phyloP scores from a whole-genome alignment of 2,329 filamentous ascomycete species.

The Tolypocladium tundrense region DNA sequence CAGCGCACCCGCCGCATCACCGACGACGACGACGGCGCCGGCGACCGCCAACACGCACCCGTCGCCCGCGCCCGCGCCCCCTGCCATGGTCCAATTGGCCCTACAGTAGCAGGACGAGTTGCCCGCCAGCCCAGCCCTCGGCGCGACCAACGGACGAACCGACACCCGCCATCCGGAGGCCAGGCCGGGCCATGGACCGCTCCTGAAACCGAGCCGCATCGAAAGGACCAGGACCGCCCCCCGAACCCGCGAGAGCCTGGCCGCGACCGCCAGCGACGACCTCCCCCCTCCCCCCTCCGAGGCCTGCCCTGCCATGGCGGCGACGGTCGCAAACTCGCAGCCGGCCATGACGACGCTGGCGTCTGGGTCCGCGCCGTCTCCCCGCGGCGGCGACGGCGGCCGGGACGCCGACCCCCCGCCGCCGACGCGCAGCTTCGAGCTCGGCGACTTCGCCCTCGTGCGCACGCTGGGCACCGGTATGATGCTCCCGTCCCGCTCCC shows the following conservation, averaged over 20 bases:
- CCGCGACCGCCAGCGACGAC: not conserved
- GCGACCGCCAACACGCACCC: not conserved
- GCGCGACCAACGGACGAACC: not conserved
- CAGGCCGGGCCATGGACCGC: conserved; percentile 1
- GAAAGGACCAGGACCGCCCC: not conserved
- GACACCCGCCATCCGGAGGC: not conserved
- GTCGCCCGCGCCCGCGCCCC: not conserved
- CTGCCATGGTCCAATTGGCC: not conserved
- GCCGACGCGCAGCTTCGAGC: conserved; percentile 18
- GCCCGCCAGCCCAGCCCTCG: not conserved
- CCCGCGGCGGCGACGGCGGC: not conserved
- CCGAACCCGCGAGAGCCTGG: not conserved
- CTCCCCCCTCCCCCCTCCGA: not conserved
- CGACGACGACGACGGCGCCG: not conserved
- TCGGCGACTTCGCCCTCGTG: conserved; percentile 57
- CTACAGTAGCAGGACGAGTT: not conserved
- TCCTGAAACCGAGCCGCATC: conserved; percentile 4
- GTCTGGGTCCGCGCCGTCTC: conserved; percentile 5
- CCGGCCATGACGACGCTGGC: conserved; percentile 9
- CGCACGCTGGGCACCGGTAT: conserved; percentile 69
- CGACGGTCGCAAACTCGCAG: conserved; percentile 21
- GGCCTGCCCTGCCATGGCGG: conserved; percentile 12
- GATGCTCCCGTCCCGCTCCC: not conserved
- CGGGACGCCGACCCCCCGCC: conserved; percentile 10
- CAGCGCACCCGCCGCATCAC: not conserved